Evolutionary conservation across 2,329 filamentous ascomycete species (phyloP).

Genomic region (Talaromyces sp.): DNA sequence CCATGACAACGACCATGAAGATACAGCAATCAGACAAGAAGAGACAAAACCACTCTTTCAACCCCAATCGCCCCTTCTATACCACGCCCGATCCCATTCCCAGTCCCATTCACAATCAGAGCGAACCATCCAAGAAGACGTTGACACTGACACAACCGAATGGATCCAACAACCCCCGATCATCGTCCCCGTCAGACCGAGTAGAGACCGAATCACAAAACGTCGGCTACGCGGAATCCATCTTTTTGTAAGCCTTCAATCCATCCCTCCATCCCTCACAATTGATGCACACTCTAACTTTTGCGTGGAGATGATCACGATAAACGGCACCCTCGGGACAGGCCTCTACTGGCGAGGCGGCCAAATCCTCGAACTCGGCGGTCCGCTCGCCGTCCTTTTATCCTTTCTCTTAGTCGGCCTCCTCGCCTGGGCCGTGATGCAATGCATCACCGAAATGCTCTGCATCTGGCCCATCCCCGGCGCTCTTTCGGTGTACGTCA

Average conservation of each 20-base stretch:
- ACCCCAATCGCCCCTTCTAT: not conserved
- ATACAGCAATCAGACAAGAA: not conserved
- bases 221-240: conserved; percentile 22
- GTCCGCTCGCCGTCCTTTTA: conserved; percentile 29
- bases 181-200: conserved; percentile 3
- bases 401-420: conserved; percentile 30
- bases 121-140: not conserved
- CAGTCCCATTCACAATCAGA: conserved; percentile 1
- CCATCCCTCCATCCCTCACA: too few species aligned
- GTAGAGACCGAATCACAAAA: conserved; percentile 2
- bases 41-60: not conserved
- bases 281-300: not conserved
- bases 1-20: not conserved
- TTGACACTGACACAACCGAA: not conserved
- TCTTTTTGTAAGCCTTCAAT: conserved; percentile 19
- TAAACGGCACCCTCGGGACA: conserved; percentile 32
- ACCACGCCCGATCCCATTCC: not conserved
- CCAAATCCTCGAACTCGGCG: conserved; percentile 30
- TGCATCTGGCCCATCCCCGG: conserved; percentile 36
- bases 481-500: conserved; percentile 32
- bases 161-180: conserved; percentile 1
- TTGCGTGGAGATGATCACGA: conserved; percentile 29
- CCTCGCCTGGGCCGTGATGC: conserved; percentile 33
- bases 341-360: conserved; percentile 31
- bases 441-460: conserved; percentile 37